These are phyloP conservation scores for Geranium brycei DNA, from an alignment of 345 rosid species.

Conservation along the genomic window DNA sequence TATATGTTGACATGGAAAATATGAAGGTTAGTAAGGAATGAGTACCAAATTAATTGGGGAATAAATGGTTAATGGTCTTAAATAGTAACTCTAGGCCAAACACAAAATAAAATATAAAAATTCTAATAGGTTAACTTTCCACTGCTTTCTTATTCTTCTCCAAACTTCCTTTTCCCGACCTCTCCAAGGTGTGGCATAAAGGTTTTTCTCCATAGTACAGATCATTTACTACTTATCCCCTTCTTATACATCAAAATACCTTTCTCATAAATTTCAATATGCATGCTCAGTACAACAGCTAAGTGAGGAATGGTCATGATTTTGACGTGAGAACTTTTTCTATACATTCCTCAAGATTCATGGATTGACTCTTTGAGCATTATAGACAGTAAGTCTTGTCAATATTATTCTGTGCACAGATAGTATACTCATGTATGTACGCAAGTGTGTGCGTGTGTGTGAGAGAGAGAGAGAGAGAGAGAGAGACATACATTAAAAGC, in stretches of 20 bases:
- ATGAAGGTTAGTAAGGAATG: background rate
- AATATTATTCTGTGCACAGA: background rate
- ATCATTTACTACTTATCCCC: too few species aligned
- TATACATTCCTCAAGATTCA: background rate
- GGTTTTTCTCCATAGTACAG: too few species aligned
- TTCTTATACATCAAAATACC: too few species aligned
- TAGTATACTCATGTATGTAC: background rate
- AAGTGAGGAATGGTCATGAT: too few species aligned
- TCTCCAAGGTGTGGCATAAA: too few species aligned
- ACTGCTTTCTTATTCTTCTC: too few species aligned
- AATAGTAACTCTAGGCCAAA: too few species aligned
- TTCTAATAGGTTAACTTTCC: too few species aligned
- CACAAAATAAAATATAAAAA: too few species aligned
- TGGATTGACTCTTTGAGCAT: background rate
- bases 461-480: slow-evolving; percentile 2
- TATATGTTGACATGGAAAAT: background rate
- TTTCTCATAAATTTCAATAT: too few species aligned
- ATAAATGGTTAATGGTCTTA: background rate
- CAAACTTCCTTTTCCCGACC: too few species aligned
- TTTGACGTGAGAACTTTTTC: background rate
- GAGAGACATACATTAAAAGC: slow-evolving; percentile 54
- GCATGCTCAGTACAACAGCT: too few species aligned
- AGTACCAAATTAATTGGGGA: background rate
- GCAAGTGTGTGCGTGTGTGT: background rate
- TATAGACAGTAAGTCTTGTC: background rate